phyloP scores from a whole-genome alignment of 2,329 filamentous ascomycete genomes.

The Orbilia blumenaviensis region DNA sequence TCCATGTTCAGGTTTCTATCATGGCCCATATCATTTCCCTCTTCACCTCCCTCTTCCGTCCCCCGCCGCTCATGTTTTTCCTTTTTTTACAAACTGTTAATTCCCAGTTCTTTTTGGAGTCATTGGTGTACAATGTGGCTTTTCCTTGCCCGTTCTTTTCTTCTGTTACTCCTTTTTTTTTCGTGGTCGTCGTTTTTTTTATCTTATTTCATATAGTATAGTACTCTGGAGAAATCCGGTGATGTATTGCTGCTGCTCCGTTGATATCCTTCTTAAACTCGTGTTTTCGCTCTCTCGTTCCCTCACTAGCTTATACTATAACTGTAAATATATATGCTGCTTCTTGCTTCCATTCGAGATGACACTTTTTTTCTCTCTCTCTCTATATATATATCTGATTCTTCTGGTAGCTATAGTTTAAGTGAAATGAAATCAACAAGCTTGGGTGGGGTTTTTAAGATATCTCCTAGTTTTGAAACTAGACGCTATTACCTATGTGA shows the following conservation, averaged over 20 bases:
- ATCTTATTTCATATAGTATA: not conserved
- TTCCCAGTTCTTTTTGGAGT: slow-evolving; percentile 38
- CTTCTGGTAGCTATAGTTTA: too few species aligned
- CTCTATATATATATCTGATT: not conserved
- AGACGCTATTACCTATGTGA: too few species aligned
- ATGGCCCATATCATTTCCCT: not conserved
- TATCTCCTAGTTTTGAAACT: too few species aligned
- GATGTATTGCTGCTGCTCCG: too few species aligned
- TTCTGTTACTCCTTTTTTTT: slow-evolving; percentile 3
- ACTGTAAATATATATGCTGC: slow-evolving; percentile 49
- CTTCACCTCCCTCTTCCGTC: not conserved
- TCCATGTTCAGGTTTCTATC: slow-evolving; percentile 2
- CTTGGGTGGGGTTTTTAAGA: too few species aligned
- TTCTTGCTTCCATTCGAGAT: too few species aligned
- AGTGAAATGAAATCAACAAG: too few species aligned
- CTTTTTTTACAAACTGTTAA: not conserved
- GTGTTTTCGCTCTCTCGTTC: not conserved
- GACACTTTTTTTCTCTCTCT: not conserved
- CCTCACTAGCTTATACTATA: not conserved
- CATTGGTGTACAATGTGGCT: slow-evolving; percentile 51
- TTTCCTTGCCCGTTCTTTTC: not conserved
- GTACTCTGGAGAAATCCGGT: too few species aligned
- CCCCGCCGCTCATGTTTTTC: not conserved
- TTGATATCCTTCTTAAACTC: slow-evolving; percentile 27
- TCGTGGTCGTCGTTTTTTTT: slow-evolving; percentile 20